Evolutionary conservation across 2,329 filamentous ascomycete species (phyloP), one percentile per base, ranked within the genome.

Genomic region (Aschersonia sp.): DNA sequence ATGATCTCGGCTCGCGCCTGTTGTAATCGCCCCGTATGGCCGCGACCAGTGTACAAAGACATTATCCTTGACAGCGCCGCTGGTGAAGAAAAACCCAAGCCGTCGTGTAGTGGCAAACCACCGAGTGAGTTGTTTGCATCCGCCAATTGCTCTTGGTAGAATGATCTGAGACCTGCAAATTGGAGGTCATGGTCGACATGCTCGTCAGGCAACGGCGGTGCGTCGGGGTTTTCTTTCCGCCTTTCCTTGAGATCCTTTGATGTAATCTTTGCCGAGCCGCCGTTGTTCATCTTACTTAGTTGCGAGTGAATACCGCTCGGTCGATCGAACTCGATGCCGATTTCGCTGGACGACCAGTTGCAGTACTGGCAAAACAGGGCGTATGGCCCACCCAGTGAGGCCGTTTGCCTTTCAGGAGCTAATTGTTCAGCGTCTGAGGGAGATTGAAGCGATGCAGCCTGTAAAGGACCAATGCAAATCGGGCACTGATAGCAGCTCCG

Each of bases 401-500:
- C 51, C 32, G 58, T 11, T 45, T 58, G 52, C 44, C 52, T 49
- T 41, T 73, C 73, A n/a, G 69, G 60, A 11, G 63, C 62, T 5
- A 71, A 63, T 40, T 70, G 67, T 48, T 57, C 65, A 22, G 64
- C 54, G 62, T 73, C 71, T 30, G 70, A 60, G 2, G 71, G 60
- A 37, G 73, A 68, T 47, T 88, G 83, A 50, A 89, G 66, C 22
- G 81, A 79, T 47, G 80, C 84, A 46, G 92, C 81, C 22, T 81
- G 74, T 41, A 97, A 74, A 10, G 87, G 84, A 0, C 87, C 81
- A 31, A 86, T 81, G 63, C 92, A 98, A 53, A 89, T 72, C 0
- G 92, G 92, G 57, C 92, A 98, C 61, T 94, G 87, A 69, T 92
- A 97, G 66, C 92, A 98, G 61, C 89, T 95, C 54, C 92, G 77